Base-by-base conservation (phyloP, 768 basidiomycete genomes). In the Chalciporus pseudorubinellus region DNA sequence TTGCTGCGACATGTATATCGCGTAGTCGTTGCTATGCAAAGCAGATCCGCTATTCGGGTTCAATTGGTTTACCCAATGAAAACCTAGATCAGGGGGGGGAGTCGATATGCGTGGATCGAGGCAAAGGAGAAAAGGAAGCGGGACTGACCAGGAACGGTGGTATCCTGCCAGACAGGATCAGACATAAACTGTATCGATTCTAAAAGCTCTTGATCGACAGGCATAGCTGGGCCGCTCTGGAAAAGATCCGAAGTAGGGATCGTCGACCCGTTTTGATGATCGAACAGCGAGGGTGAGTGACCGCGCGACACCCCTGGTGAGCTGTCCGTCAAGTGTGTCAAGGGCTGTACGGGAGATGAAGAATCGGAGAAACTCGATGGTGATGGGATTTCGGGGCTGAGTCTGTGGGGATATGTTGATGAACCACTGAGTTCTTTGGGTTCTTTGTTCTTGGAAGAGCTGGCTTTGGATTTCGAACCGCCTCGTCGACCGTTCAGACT, bases 161-260 rank as follows among this genome's bases (percentile, higher is more conserved):
- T 75, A 61, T 81, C 80, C 33, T 76, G 77, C 83, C 82, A 85
- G 3, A 70, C 67, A 39, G 79, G 76, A 61, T 84, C 78, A 14
- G 75, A 70, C 59, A 86, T 63, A 26, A 80, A 76, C 57, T 84
- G 81, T 61, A 85, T 77, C 21, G 81, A 81, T 47, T 84, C 78
- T 64, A 86, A 59, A 22, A 86, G 77, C 36, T 81, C 80, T 16
- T 74, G 70, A 58, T 87, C 82, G 58, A 82, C 83, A 2, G 77
- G 75, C 57, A 85, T 71, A 12, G 79, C 73, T 1, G 81, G 73
- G n/a, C 55, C 9, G 18, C 40, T 42, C 33, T 78, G 74, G 68
- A 82, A 80, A 57, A 79, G 75, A 20, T 68, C 65, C 4, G 60
- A 13, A 3, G 77, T 69, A 1, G 71, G 57, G 33, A 42, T 59